Conservation (phyloP, 2,329 filamentous ascomycete species). For the Colletotrichum sp. region DNA sequence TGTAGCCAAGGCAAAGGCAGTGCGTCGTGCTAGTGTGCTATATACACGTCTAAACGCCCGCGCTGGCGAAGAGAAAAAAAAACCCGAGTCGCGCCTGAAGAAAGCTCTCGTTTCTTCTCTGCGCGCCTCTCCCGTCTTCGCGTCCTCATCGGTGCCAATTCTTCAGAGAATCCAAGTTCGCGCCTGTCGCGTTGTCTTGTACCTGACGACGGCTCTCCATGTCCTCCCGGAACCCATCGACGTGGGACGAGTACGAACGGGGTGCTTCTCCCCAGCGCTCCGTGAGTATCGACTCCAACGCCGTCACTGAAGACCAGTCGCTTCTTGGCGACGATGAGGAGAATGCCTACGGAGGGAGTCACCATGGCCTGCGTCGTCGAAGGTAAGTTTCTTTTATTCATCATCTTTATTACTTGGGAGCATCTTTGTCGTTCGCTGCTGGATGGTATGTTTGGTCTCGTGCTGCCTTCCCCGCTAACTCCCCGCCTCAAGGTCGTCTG, state of each 20-base stretch:
- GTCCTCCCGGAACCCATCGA: conserved; percentile 41
- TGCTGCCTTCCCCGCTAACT: conserved; percentile 19
- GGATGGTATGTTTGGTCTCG: conserved; percentile 26
- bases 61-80: neutral
- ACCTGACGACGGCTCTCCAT: neutral
- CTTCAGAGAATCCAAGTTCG: neutral
- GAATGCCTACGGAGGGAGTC: conserved; percentile 31
- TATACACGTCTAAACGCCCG: conserved; percentile 15
- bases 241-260: conserved; percentile 53
- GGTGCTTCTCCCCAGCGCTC: conserved; percentile 41
- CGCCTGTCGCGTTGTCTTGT: neutral
- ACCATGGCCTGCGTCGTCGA: conserved; percentile 33
- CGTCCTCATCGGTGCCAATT: neutral
- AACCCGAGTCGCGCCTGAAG: neutral
- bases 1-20: neutral
- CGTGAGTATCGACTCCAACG: conserved; percentile 47
- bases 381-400: conserved; percentile 31
- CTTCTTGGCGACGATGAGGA: conserved; percentile 45
- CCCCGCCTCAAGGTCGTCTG: conserved; percentile 55
- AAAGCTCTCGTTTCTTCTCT: neutral
- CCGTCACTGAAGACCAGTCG: conserved; percentile 49
- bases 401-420: neutral
- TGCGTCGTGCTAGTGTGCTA: neutral
- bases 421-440: neutral
- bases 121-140: neutral